phyloP scores from a whole-genome alignment of 441 rosid genomes.

The Euphorbia celastroides region DNA sequence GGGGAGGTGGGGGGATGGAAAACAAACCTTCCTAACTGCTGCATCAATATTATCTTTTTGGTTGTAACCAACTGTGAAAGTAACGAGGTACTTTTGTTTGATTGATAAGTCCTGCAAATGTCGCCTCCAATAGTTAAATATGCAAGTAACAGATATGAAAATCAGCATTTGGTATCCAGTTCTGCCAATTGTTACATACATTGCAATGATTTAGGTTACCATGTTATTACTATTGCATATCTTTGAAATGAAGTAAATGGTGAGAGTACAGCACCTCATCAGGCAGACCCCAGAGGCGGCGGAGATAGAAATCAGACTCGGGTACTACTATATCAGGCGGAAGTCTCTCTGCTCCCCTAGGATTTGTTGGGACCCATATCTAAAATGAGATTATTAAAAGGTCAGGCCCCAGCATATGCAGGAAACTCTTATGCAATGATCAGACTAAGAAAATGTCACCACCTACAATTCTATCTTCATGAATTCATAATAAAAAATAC shows the following conservation, averaged over 20 bases:
- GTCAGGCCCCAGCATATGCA: conserved; percentile 8
- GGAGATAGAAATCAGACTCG: conserved; percentile 77
- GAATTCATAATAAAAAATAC: not conserved
- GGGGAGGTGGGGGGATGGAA: not conserved
- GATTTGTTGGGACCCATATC: conserved; percentile 95
- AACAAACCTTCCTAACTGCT: conserved; percentile 67
- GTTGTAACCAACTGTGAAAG: conserved; percentile 80
- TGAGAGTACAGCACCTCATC: conserved; percentile 48
- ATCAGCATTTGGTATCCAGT: conserved; percentile 1
- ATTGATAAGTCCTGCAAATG: conserved; percentile 60
- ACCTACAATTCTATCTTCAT: not conserved
- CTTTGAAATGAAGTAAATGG: not conserved
- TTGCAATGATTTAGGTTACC: conserved; percentile 4
- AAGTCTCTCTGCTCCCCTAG: conserved; percentile 90
- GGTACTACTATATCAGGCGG: conserved; percentile 75
- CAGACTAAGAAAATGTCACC: not conserved
- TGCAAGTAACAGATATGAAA: conserved; percentile 14
- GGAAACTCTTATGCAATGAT: not conserved
- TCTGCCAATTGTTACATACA: not conserved
- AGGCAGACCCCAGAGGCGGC: conserved; percentile 87
- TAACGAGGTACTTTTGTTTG: conserved; percentile 67
- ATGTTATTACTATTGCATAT: not conserved
- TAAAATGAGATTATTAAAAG: conserved; percentile 27
- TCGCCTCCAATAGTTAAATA: conserved; percentile 20
- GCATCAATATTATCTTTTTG: conserved; percentile 70